phyloP scores from a whole-genome alignment of 805 yeast genomes.

The Metschnikowia drakensbergensis region DNA sequence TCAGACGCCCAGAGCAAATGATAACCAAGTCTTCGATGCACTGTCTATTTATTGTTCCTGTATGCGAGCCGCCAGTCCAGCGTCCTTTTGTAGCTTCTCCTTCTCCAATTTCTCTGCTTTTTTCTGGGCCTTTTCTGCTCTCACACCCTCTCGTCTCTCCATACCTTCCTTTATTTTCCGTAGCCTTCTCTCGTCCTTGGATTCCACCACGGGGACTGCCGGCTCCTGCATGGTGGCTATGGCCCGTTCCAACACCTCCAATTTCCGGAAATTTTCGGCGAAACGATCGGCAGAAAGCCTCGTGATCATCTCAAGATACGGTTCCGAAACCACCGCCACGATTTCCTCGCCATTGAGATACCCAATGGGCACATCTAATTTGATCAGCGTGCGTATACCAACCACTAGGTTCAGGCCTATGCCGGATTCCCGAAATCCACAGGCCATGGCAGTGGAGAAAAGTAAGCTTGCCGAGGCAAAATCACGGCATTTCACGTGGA shows the following conservation, averaged over 20 bases:
- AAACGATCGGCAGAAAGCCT: conserved; percentile 59
- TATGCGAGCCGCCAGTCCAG: background rate
- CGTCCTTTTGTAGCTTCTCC: background rate
- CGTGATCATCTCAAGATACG: conserved; percentile 51
- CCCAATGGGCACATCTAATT: conserved; percentile 76
- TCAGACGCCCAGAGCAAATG: background rate
- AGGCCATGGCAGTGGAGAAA: conserved; percentile 69
- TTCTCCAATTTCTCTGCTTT: conserved; percentile 5
- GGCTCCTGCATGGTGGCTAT: conserved; percentile 31
- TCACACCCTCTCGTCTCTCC: conserved; percentile 18
- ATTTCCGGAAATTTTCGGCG: conserved; percentile 57
- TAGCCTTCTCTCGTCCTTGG: conserved; percentile 54
- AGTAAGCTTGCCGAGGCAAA: conserved; percentile 53
- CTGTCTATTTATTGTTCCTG: background rate
- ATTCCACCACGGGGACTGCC: conserved; percentile 30
- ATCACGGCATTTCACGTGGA: conserved; percentile 77
- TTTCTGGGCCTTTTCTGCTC: conserved; percentile 15
- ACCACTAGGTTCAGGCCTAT: conserved; percentile 76
- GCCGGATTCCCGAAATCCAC: conserved; percentile 87
- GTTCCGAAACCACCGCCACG: conserved; percentile 45
- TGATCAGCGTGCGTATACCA: conserved; percentile 71
- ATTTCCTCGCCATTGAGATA: conserved; percentile 33
- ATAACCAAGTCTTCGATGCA: background rate
- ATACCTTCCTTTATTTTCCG: conserved; percentile 52
- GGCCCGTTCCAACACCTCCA: conserved; percentile 44